Base-by-base conservation (phyloP, 1,284 basidiomycete genomes). In the Austropuccinia psidii region DNA sequence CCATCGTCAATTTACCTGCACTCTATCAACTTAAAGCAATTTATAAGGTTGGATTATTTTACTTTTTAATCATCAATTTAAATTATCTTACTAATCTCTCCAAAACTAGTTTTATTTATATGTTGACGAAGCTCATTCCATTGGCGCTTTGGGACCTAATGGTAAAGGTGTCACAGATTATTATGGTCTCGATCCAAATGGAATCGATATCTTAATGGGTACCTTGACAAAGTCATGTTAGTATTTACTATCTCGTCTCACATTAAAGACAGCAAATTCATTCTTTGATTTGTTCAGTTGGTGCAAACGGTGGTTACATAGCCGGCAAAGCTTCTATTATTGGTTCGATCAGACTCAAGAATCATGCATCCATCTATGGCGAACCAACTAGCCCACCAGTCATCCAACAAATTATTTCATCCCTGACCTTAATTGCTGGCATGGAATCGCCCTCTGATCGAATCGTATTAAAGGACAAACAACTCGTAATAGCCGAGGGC, bases 401-500 rank as follows among this genome's bases (percentile, higher is more conserved):
- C 45, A 83, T 97, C 37, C 90, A 90, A 9, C 95, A 99, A 82
- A 86, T 98, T 78, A 84, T 96, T 54, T 87, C 94, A 0, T 91
- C 90, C 75, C 95, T 96, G 90, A 90, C 89, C 0, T 90, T 90
- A 75, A 98, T 99, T 83, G 98, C 98, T 93, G 94, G 94, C 58
- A 6, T 77, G 75, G 27, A 76, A 76, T 76, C 70, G 13, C 62
- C 84, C 87, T 78, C 85, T 86, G 31, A 90, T 90, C 45, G 89
- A 87, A 4, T 88, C 87, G 0, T 85, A 89, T 0, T 80, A 84
- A 21, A 83, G 84, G 13, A 81, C 83, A 33, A 83, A 91, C 11
- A 91, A 88, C 0, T 74, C 82, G 2, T 93, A 89, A 91, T 65
- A 27, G 83, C 84, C 0, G 93, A 98, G 82, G 95, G 95, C 19